These are phyloP conservation scores for Rhizophora mangle DNA, from an alignment of 345 rosid species.

Conservation along the genomic window DNA sequence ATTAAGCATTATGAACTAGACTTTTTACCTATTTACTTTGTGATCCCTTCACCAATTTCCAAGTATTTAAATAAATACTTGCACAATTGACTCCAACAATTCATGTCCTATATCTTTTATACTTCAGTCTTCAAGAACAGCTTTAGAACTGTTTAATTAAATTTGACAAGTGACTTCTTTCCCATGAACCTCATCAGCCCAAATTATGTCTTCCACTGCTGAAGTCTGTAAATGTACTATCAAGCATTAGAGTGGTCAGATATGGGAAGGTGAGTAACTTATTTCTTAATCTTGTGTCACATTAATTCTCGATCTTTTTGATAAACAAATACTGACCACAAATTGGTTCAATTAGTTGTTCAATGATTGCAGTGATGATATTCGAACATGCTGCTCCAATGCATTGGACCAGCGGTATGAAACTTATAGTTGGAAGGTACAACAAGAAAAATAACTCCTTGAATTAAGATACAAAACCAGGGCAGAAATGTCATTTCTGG, in stretches of 20 bases:
- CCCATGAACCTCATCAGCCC: slow-evolving; percentile 26
- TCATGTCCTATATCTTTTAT: too few species aligned
- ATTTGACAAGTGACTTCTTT: background rate
- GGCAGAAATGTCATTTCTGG: too few species aligned
- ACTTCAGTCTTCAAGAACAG: too few species aligned
- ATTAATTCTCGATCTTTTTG: background rate
- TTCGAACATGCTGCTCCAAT: slow-evolving; percentile 43
- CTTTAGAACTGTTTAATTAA: background rate
- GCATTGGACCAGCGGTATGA: slow-evolving; percentile 37
- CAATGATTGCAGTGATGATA: slow-evolving; percentile 50
- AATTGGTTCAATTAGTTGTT: slow-evolving; percentile 55
- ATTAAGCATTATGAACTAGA: too few species aligned
- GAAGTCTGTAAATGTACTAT: slow-evolving; percentile 25
- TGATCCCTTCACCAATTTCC: too few species aligned
- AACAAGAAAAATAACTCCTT: background rate
- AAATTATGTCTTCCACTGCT: slow-evolving; percentile 45
- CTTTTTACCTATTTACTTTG: too few species aligned
- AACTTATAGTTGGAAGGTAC: slow-evolving; percentile 59
- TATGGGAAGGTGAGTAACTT: slow-evolving; percentile 49
- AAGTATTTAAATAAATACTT: too few species aligned
- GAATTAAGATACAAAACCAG: too few species aligned
- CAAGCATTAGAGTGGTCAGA: slow-evolving; percentile 54
- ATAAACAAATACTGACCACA: slow-evolving; percentile 16
- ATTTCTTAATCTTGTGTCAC: background rate
- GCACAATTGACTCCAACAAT: too few species aligned